These are phyloP conservation scores for Miamiensis avidus DNA, from an alignment of 169 alveolate species.

Conservation along the genomic window DNA sequence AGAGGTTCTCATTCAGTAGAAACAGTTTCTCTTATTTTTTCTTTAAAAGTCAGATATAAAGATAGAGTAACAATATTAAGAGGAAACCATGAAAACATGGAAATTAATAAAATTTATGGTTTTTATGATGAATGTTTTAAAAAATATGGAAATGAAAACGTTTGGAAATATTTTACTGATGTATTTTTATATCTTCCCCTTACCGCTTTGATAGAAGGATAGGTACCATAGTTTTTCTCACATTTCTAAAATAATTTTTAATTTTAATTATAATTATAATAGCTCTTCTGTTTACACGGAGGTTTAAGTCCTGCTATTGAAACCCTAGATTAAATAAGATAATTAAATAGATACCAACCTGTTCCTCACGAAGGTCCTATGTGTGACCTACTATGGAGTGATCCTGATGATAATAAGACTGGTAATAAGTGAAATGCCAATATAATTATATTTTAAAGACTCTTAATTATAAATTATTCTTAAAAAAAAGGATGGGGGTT, in stretches of 20 bases:
- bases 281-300: slow-evolving; percentile 73
- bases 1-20: slow-evolving; percentile 69
- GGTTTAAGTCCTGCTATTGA: slow-evolving; percentile 75
- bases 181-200: slow-evolving; percentile 69
- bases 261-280: background rate
- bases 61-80: slow-evolving; percentile 58
- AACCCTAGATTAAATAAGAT: slow-evolving; percentile 52
- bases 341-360: slow-evolving; percentile 80
- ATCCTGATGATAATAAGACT: slow-evolving; percentile 76
- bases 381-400: slow-evolving; percentile 78
- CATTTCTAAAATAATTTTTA: slow-evolving; percentile 2
- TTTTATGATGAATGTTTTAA: slow-evolving; percentile 73
- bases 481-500: slow-evolving; percentile 80
- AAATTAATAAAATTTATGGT: slow-evolving; percentile 76
- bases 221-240: slow-evolving; percentile 21
- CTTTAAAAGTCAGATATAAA: slow-evolving; percentile 54
- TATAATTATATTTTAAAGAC: background rate
- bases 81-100: slow-evolving; percentile 79
- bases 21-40: slow-evolving; percentile 53
- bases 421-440: slow-evolving; percentile 34
- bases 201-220: slow-evolving; percentile 67
- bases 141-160: slow-evolving; percentile 62
- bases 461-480: slow-evolving; percentile 10
- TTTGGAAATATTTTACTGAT: slow-evolving; percentile 73
- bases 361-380: slow-evolving; percentile 74